Evolutionary conservation across 352 stramenopile genomes (phyloP), one percentile per base, ranked within the genome.

Genomic region (Pythium diclinum): DNA sequence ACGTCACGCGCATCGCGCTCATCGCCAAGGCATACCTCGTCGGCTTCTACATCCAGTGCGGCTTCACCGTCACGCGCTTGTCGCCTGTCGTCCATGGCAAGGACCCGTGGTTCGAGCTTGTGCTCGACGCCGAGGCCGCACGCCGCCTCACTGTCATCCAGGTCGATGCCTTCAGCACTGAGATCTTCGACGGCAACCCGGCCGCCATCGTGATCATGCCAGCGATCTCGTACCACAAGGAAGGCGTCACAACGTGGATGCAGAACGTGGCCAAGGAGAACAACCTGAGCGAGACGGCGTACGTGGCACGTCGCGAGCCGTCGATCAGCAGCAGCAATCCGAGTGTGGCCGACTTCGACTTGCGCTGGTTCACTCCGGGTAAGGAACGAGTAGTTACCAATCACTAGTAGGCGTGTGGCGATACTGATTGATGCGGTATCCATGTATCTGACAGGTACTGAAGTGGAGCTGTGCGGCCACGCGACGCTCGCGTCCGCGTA

Each of bases 271-370:
- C 88, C 23, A 79, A 79, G 54, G 90, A 98, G 71, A 97, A 97
- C 62, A 98, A 98, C 65, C 65, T 98, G 23, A 91, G 83, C 34
- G 90, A 98, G 71, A 98, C 95, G 16, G 92, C 91, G 13, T 98
- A 91, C 73, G 67, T 92, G 60, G 87, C 73, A 16, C 70, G 47
- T 34, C 68, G 74, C 14, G 33, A 23, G 49, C 16, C 30, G 25
- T 17, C 11, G 56, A 40, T 14, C 16, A 32, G 42, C 42, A 19
- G 42, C 42, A 19, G 16, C 3, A 28, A 21, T 9, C 13, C 33
- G 52, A 3, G 28, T 65, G 28, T 77, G 2, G 58, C 63, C 2
- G 63, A 78, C 59, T 89, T 77, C 38, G 74, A 86, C 54, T 61
- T 91, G 55, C 72, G 76, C 13, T 91, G 79, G 82, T 91, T 91